Conservation (phyloP, 1,139 yeast species). For the Blastobotrys persicus region DNA sequence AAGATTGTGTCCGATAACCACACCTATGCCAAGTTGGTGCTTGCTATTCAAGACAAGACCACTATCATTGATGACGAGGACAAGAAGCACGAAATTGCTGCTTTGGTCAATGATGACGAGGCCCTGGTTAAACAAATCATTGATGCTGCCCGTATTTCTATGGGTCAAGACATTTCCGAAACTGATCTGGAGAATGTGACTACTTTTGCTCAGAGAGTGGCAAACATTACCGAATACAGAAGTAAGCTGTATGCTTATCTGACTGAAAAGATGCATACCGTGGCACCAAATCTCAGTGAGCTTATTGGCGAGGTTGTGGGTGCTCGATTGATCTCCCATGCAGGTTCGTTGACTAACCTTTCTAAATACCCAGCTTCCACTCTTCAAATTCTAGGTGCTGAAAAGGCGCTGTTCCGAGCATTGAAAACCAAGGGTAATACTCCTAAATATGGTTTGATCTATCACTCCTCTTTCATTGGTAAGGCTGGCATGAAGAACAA, state of each 20-base stretch:
- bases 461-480: constrained; percentile 95
- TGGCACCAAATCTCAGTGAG: constrained; percentile 96
- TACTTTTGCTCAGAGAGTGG: constrained; percentile 92
- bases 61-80: constrained; percentile 73
- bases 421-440: constrained; percentile 97
- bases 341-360: constrained; percentile 93
- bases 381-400: constrained; percentile 98
- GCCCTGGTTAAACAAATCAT: constrained; percentile 90
- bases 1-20: constrained; percentile 92
- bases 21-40: constrained; percentile 77
- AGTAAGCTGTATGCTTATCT: constrained; percentile 82
- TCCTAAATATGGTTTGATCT: constrained; percentile 95
- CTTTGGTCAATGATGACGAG: constrained; percentile 86
- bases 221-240: constrained; percentile 89
- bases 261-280: constrained; percentile 93
- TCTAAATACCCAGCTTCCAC: constrained; percentile 99
- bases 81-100: constrained; percentile 84
- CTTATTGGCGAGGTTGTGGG: constrained; percentile 98
- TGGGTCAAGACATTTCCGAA: constrained; percentile 98
- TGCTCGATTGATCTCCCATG: constrained; percentile 96
- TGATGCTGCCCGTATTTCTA: constrained; percentile 89
- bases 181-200: constrained; percentile 87
- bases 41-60: constrained; percentile 83
- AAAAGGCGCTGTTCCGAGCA: constrained; percentile 97
- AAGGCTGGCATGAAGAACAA: constrained; percentile 95